phyloP scores from a whole-genome alignment of 2,329 filamentous ascomycete species.

The Diplodia corticola region DNA sequence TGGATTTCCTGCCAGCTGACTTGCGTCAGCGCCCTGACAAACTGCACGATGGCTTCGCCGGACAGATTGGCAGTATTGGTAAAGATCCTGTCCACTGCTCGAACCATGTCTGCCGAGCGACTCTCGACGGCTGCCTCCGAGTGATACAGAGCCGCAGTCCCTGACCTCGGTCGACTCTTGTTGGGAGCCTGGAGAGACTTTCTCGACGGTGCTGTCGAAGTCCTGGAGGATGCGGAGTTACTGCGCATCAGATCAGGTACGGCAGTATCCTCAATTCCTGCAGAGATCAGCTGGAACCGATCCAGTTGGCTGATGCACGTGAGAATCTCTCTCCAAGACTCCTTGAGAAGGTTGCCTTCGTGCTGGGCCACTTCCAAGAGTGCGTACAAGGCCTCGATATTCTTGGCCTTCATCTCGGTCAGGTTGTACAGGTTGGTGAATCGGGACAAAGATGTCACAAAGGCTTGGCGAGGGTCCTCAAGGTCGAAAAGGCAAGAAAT shows the following conservation, averaged over 20 bases:
- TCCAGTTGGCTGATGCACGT: constrained; percentile 96
- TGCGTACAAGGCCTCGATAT: constrained; percentile 90
- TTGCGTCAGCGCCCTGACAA: constrained; percentile 86
- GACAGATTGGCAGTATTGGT: constrained; percentile 92
- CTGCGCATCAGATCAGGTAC: constrained; percentile 65
- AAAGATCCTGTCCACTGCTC: constrained; percentile 92
- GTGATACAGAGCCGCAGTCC: constrained; percentile 49
- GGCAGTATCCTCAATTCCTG: constrained; percentile 88
- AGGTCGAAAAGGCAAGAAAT: constrained; percentile 93
- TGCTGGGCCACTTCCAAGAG: constrained; percentile 89
- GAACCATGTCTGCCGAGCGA: constrained; percentile 88
- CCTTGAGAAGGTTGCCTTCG: constrained; percentile 84
- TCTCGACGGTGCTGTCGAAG: constrained; percentile 69
- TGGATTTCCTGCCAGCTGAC: constrained; percentile 99
- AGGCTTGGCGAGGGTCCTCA: constrained; percentile 89
- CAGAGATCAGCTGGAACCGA: constrained; percentile 89
- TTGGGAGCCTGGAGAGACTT: constrained; percentile 66
- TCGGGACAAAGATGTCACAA: constrained; percentile 88
- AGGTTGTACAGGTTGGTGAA: constrained; percentile 96
- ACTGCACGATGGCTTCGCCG: constrained; percentile 92
- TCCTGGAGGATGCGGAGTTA: constrained; percentile 37
- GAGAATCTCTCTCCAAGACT: constrained; percentile 93
- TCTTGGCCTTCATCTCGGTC: constrained; percentile 92
- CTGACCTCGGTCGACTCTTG: constrained; percentile 28
- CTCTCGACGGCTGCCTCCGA: constrained; percentile 88